Conservation (phyloP, 768 basidiomycete species). For the Pisolithus orientalis region DNA sequence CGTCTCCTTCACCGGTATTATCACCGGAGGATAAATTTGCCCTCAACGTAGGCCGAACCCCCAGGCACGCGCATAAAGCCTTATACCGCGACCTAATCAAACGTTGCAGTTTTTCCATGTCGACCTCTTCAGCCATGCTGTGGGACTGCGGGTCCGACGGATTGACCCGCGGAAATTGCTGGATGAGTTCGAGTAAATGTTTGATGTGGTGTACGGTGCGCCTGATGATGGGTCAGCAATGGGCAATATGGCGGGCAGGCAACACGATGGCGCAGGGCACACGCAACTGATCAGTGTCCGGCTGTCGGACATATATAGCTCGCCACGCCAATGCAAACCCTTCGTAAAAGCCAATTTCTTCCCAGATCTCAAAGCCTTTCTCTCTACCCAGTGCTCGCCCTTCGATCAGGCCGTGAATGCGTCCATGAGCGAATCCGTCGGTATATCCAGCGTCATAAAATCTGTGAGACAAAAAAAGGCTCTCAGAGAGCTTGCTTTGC, state of each 20-base stretch:
- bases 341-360: conserved; percentile 91
- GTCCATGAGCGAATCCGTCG: conserved; percentile 79
- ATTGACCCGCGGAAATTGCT: conserved; percentile 73
- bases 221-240: conserved; percentile 24
- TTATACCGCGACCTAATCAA: conserved; percentile 87
- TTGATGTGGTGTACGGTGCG: conserved; percentile 59
- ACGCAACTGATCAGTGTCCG: conserved; percentile 45
- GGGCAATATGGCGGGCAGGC: not conserved
- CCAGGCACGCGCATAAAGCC: conserved; percentile 76
- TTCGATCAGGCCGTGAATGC: conserved; percentile 86
- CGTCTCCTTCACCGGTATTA: conserved; percentile 7
- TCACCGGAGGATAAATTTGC: conserved; percentile 8
- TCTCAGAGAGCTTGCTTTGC: conserved; percentile 2
- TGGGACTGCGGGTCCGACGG: conserved; percentile 39
- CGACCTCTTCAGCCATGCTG: conserved; percentile 41
- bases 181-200: conserved; percentile 64
- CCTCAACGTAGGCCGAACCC: conserved; percentile 47
- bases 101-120: conserved; percentile 71
- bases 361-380: conserved; percentile 95
- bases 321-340: conserved; percentile 77
- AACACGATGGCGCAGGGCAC: not conserved
- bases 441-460: conserved; percentile 77
- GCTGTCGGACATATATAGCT: conserved; percentile 39
- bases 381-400: conserved; percentile 84
- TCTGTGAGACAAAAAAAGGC: conserved; percentile 30